Evolutionary conservation across 176 grass and related monocot species (phyloP), one percentile per base, ranked within the genome.

Genomic region (Eleusine coracana): DNA sequence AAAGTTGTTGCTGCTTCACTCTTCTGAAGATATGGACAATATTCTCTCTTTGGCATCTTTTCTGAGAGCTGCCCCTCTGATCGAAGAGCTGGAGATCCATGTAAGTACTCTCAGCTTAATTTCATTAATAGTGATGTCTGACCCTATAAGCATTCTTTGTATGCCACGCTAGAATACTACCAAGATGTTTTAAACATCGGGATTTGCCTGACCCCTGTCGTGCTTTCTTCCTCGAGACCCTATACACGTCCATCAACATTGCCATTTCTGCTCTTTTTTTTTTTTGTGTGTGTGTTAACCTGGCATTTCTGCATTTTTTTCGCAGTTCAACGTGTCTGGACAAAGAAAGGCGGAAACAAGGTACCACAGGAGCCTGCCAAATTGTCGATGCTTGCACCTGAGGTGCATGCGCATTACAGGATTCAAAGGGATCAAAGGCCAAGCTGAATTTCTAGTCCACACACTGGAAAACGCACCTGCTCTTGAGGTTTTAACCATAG

Each of bases 61-160:
- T 37, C 20, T 73, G 56, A 73, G 40, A 44, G 56, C 80, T 51
- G 69, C 80, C 29, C 69, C 41, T 7, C 3, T 83, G 1, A 23
- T 83, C 34, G 56, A 83, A 83, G 59, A 73, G 25, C 27, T 83
- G 20, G 55, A 83, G 40, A 49, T 83, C 6, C 40, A 83, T 83
- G 68, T 82, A 71, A 82, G 68, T 61, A 61, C 68, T 52, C 9
- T 49, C 51, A 12, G 63, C 10, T 37, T 37, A 8, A 50, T 36
- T 40, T 39, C 12, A 9, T 23, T 11, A 45, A 41, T 70, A 25
- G 20, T 44, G 20, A 27, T 16, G 10, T 21, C 18, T 56, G 5
- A 4, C 52, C 52, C 21, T 56, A 6, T 18, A 56, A 1, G 52
- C 52, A 56, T 56, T 17, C 20, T 56, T 51, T 16, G 13, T 51